phyloP scores from a whole-genome alignment of 345 rosid species.

The Euphorbia lathyris region DNA sequence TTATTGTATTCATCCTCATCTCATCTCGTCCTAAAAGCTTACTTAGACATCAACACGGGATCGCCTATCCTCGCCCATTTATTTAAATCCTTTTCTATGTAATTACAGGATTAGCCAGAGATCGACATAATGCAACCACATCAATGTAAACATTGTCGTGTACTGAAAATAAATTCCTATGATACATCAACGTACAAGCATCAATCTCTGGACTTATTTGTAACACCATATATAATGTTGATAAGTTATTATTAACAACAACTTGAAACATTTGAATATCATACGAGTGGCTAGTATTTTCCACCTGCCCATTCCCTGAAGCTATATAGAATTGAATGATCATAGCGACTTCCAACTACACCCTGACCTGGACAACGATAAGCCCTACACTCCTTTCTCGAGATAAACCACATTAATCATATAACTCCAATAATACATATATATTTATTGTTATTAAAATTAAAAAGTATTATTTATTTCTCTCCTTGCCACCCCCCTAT shows the following conservation, averaged over 20 bases:
- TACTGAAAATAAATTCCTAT: background rate
- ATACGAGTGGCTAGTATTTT: background rate
- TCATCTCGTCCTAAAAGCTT: too few species aligned
- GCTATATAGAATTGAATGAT: conserved; percentile 17
- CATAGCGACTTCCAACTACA: conserved; percentile 28
- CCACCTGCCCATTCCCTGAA: conserved; percentile 1
- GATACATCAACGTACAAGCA: too few species aligned
- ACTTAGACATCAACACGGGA: too few species aligned
- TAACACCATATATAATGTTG: background rate
- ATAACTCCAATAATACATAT: conserved; percentile 4
- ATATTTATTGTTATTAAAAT: too few species aligned
- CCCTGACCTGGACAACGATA: background rate
- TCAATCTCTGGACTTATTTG: too few species aligned
- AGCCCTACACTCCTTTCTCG: background rate
- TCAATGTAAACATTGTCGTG: background rate
- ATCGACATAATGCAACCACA: too few species aligned
- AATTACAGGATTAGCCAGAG: too few species aligned
- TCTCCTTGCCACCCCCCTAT: background rate
- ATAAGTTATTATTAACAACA: background rate
- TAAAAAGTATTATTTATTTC: background rate
- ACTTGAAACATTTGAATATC: conserved; percentile 6
- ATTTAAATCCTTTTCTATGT: too few species aligned
- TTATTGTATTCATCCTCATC: too few species aligned
- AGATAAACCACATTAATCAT: background rate
- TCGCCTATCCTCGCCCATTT: too few species aligned